phyloP scores from a whole-genome alignment of 352 stramenopile genomes.

The Phytophthora colocasiae region DNA sequence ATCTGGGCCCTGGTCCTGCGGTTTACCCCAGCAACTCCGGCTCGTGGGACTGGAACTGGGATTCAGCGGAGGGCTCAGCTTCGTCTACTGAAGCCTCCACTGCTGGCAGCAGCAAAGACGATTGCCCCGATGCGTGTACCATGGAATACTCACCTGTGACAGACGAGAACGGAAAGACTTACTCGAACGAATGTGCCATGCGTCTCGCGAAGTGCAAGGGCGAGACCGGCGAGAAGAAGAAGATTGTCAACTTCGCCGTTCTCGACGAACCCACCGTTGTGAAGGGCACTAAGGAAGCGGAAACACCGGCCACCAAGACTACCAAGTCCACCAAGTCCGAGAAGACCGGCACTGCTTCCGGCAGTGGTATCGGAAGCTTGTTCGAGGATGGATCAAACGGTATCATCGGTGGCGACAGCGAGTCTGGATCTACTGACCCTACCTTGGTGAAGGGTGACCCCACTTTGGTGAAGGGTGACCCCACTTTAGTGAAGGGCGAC shows the following conservation, averaged over 20 bases:
- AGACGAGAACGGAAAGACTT: slow-evolving; percentile 24
- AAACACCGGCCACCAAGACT: slow-evolving; percentile 4
- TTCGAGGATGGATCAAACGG: slow-evolving; percentile 14
- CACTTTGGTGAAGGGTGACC: no score
- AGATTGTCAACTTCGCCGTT: slow-evolving; percentile 17
- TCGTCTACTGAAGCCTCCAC: slow-evolving; percentile 7
- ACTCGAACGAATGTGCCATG: slow-evolving; percentile 31
- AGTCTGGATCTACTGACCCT: slow-evolving; percentile 3
- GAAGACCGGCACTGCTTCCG: slow-evolving; percentile 19
- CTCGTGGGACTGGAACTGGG: slow-evolving; percentile 25
- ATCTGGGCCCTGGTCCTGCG: slow-evolving; percentile 20
- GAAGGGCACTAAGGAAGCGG: slow-evolving; percentile 7
- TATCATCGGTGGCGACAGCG: slow-evolving; percentile 3
- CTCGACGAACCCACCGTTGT: slow-evolving; percentile 13
- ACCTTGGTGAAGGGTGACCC: slow-evolving; percentile 14
- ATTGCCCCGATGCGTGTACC: slow-evolving; percentile 26
- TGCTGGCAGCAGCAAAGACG: slow-evolving; percentile 2
- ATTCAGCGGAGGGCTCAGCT: slow-evolving; percentile 12
- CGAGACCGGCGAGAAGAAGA: slow-evolving; percentile 21
- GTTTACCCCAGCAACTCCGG: slow-evolving; percentile 23
- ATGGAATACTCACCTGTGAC: slow-evolving; percentile 25
- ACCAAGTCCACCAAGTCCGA: slow-evolving; percentile 19
- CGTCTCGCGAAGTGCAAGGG: slow-evolving; percentile 26
- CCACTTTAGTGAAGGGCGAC: no score
- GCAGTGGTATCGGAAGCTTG: slow-evolving; percentile 15